Evolutionary conservation across 306 rosid species (phyloP).

Genomic region (Cucumis melo): DNA sequence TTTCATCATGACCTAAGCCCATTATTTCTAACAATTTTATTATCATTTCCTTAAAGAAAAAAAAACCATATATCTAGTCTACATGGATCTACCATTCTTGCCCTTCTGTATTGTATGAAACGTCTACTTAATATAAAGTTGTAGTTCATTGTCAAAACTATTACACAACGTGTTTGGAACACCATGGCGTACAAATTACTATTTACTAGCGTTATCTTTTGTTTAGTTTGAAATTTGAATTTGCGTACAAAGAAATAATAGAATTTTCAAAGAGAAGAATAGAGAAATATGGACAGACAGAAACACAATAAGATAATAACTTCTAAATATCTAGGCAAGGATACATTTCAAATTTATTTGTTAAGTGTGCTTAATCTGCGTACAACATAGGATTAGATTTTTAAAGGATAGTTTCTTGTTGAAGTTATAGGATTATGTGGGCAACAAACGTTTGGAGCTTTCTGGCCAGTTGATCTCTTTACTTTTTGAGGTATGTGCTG

Average conservation of each 20-base stretch:
- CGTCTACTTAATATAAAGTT: not conserved
- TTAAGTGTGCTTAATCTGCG: not conserved
- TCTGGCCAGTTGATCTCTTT: constrained; percentile 84
- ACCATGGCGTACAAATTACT: not conserved
- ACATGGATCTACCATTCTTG: not conserved
- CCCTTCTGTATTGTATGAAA: not conserved
- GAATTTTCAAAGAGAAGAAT: not conserved
- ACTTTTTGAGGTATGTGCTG: constrained; percentile 76
- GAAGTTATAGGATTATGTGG: constrained; percentile 69
- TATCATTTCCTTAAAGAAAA: not conserved
- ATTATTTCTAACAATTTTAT: no score
- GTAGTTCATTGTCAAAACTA: not conserved
- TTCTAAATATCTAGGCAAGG: no score
- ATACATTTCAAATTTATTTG: not conserved
- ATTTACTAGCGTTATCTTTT: no score
- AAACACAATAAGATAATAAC: not conserved
- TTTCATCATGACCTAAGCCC: no score
- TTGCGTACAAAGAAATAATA: not conserved
- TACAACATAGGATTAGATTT: not conserved
- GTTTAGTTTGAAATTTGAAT: no score
- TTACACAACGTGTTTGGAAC: not conserved
- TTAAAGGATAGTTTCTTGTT: constrained; percentile 1
- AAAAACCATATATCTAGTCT: no score
- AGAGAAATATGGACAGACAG: not conserved
- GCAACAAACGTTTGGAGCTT: constrained; percentile 86